These are phyloP conservation scores for Panicum virgatum DNA, from an alignment of 202 grass and related monocot species.

Conservation along the genomic window DNA sequence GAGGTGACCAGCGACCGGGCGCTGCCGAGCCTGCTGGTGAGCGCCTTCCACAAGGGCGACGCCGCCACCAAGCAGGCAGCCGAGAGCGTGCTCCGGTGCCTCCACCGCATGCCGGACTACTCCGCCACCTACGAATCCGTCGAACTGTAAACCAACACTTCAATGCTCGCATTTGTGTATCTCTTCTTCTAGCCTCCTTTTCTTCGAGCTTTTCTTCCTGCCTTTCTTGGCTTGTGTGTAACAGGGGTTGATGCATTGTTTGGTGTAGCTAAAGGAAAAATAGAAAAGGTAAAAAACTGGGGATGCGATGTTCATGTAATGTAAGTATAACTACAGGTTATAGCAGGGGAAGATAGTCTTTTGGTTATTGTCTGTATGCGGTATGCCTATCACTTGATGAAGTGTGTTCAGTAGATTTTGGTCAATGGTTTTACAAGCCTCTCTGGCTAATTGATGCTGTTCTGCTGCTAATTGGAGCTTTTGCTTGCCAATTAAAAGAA, in stretches of 20 bases:
- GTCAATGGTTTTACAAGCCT: not conserved
- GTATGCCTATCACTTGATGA: not conserved
- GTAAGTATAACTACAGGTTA: slow-evolving; percentile 18
- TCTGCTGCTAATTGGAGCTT: not conserved
- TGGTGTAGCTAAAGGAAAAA: slow-evolving; percentile 12
- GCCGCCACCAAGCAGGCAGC: slow-evolving; percentile 62
- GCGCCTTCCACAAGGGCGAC: slow-evolving; percentile 84
- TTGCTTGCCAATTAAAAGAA: not conserved
- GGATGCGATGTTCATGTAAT: not conserved
- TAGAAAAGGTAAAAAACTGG: not conserved
- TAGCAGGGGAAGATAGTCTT: not conserved
- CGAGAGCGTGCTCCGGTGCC: slow-evolving; percentile 73
- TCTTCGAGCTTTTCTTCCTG: not conserved
- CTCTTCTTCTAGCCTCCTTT: not conserved
- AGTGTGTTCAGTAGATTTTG: not conserved
- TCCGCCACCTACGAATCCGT: slow-evolving; percentile 60
- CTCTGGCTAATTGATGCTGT: not conserved
- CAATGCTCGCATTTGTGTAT: not conserved
- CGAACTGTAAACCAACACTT: slow-evolving; percentile 36
- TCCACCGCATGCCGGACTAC: slow-evolving; percentile 69
- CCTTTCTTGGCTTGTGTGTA: not conserved
- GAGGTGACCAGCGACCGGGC: slow-evolving; percentile 61
- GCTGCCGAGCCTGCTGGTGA: slow-evolving; percentile 66
- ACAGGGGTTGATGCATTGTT: not conserved
- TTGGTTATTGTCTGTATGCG: not conserved